Conservation (phyloP, 1,284 basidiomycete species). For the Cystobasidium slooffiae region DNA sequence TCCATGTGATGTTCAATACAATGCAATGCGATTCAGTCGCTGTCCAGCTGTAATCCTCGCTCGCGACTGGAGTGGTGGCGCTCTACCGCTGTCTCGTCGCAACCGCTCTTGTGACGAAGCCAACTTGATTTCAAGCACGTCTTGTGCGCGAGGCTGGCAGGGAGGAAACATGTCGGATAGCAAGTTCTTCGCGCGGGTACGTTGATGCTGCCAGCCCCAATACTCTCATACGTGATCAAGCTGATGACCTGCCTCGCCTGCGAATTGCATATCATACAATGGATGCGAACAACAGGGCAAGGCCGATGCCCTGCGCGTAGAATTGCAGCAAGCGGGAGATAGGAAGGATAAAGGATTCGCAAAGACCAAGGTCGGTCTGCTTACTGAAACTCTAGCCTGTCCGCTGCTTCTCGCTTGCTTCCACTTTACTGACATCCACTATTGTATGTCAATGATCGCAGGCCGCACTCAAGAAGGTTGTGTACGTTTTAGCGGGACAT, state of each 20-base stretch:
- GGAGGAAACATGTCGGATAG: conserved; percentile 36
- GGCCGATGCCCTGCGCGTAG: conserved; percentile 55
- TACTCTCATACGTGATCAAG: not conserved
- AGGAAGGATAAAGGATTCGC: conserved; percentile 91
- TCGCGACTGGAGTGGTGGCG: too few species aligned
- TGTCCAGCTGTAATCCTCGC: too few species aligned
- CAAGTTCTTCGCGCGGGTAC: conserved; percentile 44
- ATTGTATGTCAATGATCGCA: conserved; percentile 62
- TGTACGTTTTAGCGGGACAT: conserved; percentile 17
- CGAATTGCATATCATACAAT: not conserved
- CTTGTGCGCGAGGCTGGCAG: not conserved
- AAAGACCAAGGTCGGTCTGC: conserved; percentile 60
- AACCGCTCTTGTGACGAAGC: not conserved
- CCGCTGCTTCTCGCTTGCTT: not conserved
- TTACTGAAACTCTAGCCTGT: not conserved
- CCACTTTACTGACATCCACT: not conserved
- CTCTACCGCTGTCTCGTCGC: not conserved
- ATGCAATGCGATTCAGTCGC: too few species aligned
- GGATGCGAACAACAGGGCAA: conserved; percentile 32
- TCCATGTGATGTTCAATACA: too few species aligned
- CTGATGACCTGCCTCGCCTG: conserved; percentile 2
- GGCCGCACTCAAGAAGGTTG: conserved; percentile 91
- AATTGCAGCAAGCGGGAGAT: conserved; percentile 71
- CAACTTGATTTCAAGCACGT: not conserved
- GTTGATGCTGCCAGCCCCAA: not conserved